Conservation (phyloP, 1,284 basidiomycete genomes). For the Inonotus hispidus region DNA sequence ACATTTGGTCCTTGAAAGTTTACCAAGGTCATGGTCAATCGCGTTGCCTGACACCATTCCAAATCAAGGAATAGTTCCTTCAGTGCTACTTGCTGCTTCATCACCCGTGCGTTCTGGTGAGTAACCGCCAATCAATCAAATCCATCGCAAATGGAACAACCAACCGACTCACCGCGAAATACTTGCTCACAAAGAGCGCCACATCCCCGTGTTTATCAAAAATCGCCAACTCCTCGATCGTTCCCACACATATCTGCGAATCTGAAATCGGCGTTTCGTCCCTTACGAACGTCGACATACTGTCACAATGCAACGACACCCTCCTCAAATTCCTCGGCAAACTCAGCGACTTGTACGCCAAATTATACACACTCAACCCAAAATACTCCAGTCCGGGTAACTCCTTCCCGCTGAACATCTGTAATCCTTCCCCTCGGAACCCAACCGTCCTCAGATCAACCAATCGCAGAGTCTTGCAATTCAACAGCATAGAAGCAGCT, state of each 20-base stretch:
- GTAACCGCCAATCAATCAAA: neutral
- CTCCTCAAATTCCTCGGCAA: neutral
- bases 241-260: neutral
- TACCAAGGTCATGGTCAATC: neutral
- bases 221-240: neutral
- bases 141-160: neutral
- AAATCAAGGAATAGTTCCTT: neutral
- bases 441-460: neutral
- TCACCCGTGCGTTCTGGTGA: neutral
- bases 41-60: slow-evolving; percentile 2
- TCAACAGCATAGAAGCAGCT: neutral
- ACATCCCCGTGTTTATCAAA: slow-evolving; percentile 3
- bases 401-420: neutral
- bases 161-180: neutral
- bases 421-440: neutral
- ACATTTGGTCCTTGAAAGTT: neutral
- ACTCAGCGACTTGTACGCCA: slow-evolving; percentile 2
- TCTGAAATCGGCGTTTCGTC: neutral
- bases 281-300: slow-evolving; percentile 4
- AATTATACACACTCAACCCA: slow-evolving; percentile 5
- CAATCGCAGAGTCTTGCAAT: neutral
- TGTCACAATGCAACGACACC: neutral
- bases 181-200: neutral
- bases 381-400: neutral
- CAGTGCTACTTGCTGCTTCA: neutral